phyloP scores from a whole-genome alignment of 306 rosid species.

The Pyrus betulifolia region DNA sequence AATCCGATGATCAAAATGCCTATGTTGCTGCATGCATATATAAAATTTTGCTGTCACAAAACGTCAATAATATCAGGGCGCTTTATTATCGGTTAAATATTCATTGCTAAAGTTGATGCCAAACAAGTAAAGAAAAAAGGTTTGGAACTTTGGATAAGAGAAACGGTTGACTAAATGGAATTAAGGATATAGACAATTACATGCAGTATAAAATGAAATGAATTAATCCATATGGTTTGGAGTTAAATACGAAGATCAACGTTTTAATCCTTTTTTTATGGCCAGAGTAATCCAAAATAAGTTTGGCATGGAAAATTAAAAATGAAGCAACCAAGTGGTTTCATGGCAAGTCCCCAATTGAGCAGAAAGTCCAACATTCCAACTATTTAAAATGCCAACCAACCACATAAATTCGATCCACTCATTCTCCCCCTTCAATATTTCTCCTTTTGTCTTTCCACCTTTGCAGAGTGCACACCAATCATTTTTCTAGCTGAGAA shows the following conservation, averaged over 20 bases:
- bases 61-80: not conserved
- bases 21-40: not conserved
- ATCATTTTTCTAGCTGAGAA: not conserved
- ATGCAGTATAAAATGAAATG: not conserved
- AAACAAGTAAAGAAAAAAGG: not conserved
- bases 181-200: not conserved
- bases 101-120: not conserved
- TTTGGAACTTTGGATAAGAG: not conserved
- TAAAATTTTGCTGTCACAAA: not conserved
- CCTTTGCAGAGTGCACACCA: not conserved
- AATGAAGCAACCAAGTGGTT: slow-evolving; percentile 8
- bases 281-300: not conserved
- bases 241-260: not conserved
- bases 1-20: not conserved
- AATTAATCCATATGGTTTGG: not conserved
- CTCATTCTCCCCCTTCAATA: not conserved
- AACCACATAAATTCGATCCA: not conserved
- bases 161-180: not conserved
- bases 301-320: not conserved
- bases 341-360: slow-evolving; percentile 2
- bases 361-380: not conserved
- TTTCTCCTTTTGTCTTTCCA: not conserved
- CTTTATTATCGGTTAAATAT: not conserved
- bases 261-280: not conserved
- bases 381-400: not conserved